Evolutionary conservation across 2,329 filamentous ascomycete species (phyloP), one percentile per base, ranked within the genome.

Genomic region (Colletotrichum chrysophilum): DNA sequence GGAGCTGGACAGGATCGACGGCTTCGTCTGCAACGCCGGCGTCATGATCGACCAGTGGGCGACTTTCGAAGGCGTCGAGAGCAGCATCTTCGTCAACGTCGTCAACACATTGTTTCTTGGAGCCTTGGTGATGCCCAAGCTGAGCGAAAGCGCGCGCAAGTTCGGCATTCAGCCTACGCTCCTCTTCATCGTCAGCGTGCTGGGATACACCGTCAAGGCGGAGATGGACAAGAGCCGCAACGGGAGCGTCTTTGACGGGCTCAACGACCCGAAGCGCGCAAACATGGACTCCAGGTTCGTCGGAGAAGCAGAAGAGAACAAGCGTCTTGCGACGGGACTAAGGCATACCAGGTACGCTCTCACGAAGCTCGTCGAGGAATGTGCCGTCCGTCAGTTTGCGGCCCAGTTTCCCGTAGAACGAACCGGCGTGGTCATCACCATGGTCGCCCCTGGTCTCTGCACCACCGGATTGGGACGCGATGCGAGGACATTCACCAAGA

Each of bases 51-150:
- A 16, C 5, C 73, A 80, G 0, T 88, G 82, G 65, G 61, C 78
- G 2, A 36, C 81, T 0, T 82, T 81, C 5, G 88, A 89, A 67
- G 88, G 85, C 4, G 85, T 88, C 30, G 91, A 92, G 79, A 83
- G 79, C 38, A 88, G 84, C 2, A 80, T 92, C 74, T 87, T 84
- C 0, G 24, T 82, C 64, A 82, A 82, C 16, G 77, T 82, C 4
- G 48, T 81, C 1, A 77, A 77, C 1, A 81, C 80, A 0, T 78
- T 80, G 16, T 71, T 83, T 0, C 69, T 83, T 0, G 77, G 75
- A 9, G 67, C 78, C 0, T 68, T 83, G 1, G 71, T 83, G 0
- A 64, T 82, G 0, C 80, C 81, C 1, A 81, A 81, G 12, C 30
- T 74, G 28, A 64, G 28, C 32, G 87, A 75, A 26, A 79, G 79